These are phyloP conservation scores for Diplodia sapinea DNA, from an alignment of 2,329 filamentous ascomycete species.

Conservation along the genomic window DNA sequence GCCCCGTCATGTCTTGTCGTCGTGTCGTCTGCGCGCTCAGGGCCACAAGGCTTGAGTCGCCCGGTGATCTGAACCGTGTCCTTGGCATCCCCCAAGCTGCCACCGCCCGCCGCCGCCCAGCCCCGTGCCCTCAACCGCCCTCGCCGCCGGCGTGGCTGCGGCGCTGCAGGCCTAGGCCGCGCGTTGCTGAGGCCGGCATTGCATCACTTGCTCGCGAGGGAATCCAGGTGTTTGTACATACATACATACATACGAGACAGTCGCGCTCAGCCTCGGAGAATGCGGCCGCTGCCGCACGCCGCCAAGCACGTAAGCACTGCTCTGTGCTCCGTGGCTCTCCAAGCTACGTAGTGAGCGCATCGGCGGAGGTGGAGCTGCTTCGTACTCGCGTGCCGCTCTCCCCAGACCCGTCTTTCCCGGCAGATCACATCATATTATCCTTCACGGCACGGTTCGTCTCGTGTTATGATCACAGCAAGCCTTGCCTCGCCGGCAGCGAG, in stretches of 20 bases:
- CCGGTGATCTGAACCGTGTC: conserved; percentile 22
- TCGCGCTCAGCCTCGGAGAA: conserved; percentile 20
- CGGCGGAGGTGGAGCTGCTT: conserved; percentile 18
- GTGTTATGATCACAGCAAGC: conserved; percentile 7
- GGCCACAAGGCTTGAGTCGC: conserved; percentile 26
- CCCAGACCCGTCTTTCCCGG: conserved; percentile 12
- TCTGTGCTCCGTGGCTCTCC: background rate
- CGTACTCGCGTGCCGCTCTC: conserved; percentile 20
- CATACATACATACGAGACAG: background rate
- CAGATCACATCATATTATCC: conserved; percentile 16
- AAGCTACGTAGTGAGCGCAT: background rate
- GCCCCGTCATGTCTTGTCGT: conserved; percentile 32
- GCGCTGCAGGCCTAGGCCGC: background rate
- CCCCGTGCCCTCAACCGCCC: background rate
- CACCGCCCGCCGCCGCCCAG: background rate
- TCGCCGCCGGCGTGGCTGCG: conserved; percentile 4
- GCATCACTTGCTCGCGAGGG: background rate
- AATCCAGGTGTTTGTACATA: background rate
- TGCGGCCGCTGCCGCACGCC: background rate
- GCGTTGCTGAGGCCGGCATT: background rate
- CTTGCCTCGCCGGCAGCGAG: background rate
- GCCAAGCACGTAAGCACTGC: conserved; percentile 23
- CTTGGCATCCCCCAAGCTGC: conserved; percentile 15
- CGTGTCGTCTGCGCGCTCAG: conserved; percentile 23
- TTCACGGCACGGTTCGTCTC: conserved; percentile 15